phyloP scores from a whole-genome alignment of 192 early-diverging fungal genomes.

The Borealophlyctis nickersoniae region DNA sequence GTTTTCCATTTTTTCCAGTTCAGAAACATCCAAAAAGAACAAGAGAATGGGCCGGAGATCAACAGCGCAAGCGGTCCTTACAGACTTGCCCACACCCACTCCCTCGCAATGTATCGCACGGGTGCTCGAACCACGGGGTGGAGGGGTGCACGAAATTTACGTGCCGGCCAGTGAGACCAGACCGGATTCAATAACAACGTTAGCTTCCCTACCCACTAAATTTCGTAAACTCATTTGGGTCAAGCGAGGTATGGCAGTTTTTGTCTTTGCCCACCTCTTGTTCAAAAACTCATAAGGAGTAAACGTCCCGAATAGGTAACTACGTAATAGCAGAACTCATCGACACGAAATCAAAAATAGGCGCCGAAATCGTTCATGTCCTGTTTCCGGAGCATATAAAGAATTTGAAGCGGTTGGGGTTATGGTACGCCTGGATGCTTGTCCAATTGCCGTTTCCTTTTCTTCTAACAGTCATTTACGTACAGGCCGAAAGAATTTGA shows the following conservation, averaged over 20 bases:
- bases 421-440: conserved; percentile 46
- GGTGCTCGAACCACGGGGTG: conserved; percentile 17
- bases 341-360: conserved; percentile 63
- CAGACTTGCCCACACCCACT: conserved; percentile 6
- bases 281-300: too few relatives aligned
- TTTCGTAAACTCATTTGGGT: conserved; percentile 83
- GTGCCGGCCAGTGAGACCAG: neutral
- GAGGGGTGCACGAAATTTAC: neutral
- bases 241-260: conserved; percentile 71
- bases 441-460: neutral
- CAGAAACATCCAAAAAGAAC: too few relatives aligned
- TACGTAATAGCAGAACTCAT: conserved; percentile 65
- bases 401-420: conserved; percentile 52
- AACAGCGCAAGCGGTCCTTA: conserved; percentile 9
- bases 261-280: too few relatives aligned
- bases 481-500: neutral
- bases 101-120: conserved; percentile 4
- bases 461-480: neutral
- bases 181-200: conserved; percentile 45
- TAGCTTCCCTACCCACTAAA: conserved; percentile 71
- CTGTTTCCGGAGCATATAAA: conserved; percentile 75
- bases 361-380: conserved; percentile 72
- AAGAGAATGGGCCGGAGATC: conserved; percentile 19
- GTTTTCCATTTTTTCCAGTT: too few relatives aligned
- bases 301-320: conserved; percentile 40